Base-by-base conservation (phyloP, 331 rosid genomes). In the Prunus yedoensis region DNA sequence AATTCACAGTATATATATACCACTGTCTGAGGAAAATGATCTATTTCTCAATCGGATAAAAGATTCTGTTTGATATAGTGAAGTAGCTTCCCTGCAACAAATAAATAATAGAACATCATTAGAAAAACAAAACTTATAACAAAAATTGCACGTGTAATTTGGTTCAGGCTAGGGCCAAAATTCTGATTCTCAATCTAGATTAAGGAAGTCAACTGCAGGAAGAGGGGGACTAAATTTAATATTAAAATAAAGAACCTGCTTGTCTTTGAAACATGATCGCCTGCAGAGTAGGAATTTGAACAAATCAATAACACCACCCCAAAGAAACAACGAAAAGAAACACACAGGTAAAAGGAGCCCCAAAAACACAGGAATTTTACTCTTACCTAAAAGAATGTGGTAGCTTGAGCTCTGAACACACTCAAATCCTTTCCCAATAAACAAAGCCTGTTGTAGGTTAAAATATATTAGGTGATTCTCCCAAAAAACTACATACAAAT, bases 11-110 rank as follows among this genome's bases (percentile, higher is more conserved):
- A 38, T 38, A 7, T 35, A 68, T 17, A 66, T 82, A 80, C 85
- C 89, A 51, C 23, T 72, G 70, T 83, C 83, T 3, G 87, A 83
- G 68, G 85, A 86, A 61, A 83, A 83, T 63, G 83, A 46, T 75
- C 87, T 79, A 32, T 32, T 58, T 47, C 69, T 64, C 45, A 54
- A 72, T 49, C 21, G 63, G 38, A 56, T 17, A 59, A 56, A 59
- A 23, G 73, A 62, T n/a, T 76, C 68, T 35, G 74, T 77, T 70
- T 74, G 85, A 58, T 56, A 74, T 2, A 61, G 63, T 0, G 71
- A 53, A 60, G 56, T 13, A 8, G 65, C 57, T 68, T 62, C 68
- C 81, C 89, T 82, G 89, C 46, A 46, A 5, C 54, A 25, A 74
- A 32, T 66, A 50, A 45, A 38, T 45, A 16, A 21, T 20, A 12